These are phyloP conservation scores for Ophiostoma quercus DNA, from an alignment of 2,329 filamentous ascomycete genomes.

Conservation along the genomic window DNA sequence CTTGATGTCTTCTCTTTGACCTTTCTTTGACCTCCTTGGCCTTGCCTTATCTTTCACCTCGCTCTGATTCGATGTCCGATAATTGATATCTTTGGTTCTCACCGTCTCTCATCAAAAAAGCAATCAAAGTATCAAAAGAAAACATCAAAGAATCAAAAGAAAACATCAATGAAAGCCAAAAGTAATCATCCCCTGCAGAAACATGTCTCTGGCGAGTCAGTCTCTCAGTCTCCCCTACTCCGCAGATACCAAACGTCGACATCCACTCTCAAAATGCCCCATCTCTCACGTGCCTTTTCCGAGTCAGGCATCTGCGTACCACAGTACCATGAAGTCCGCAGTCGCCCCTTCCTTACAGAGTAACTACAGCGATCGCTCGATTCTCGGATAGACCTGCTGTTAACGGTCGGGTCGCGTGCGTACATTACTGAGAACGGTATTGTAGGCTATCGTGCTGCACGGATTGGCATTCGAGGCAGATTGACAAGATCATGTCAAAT, in stretches of 20 bases:
- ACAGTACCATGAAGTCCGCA: too few relatives aligned
- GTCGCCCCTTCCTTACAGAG: too few relatives aligned
- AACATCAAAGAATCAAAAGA: too few relatives aligned
- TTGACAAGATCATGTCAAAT: too few relatives aligned
- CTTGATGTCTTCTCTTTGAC: not conserved
- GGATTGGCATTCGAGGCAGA: too few relatives aligned
- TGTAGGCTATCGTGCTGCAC: too few relatives aligned
- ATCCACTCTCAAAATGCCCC: not conserved
- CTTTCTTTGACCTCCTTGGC: not conserved
- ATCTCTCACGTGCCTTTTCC: slow-evolving; percentile 3
- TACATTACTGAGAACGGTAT: too few relatives aligned
- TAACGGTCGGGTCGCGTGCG: too few relatives aligned
- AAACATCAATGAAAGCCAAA: not conserved
- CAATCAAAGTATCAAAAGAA: too few relatives aligned
- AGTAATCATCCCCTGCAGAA: not conserved
- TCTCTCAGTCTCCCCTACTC: not conserved
- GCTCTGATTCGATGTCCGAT: slow-evolving; percentile 2
- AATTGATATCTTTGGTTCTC: not conserved
- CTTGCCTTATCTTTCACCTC: slow-evolving; percentile 6
- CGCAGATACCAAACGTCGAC: not conserved
- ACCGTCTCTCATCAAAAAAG: not conserved
- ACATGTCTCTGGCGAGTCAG: slow-evolving; percentile 2
- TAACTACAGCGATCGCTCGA: too few relatives aligned
- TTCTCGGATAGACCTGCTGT: too few relatives aligned
- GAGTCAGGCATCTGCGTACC: slow-evolving; percentile 1